Conservation (phyloP, 176 grass and related monocot genomes). For the Eragrostis nindensis region DNA sequence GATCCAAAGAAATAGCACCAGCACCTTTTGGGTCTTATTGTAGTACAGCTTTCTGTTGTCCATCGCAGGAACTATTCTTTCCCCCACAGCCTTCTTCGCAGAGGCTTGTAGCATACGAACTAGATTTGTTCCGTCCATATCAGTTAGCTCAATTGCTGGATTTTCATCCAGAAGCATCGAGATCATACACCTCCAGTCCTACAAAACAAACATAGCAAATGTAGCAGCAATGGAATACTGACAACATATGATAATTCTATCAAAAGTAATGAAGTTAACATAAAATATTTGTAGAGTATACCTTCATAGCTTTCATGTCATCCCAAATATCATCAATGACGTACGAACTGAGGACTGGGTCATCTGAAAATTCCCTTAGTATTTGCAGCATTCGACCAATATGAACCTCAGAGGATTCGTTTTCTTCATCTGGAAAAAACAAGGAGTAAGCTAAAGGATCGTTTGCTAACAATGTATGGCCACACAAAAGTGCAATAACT, state of each 20-base stretch:
- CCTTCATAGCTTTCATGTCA: constrained; percentile 98
- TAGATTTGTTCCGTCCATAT: constrained; percentile 89
- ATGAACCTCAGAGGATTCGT: constrained; percentile 86
- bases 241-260: constrained; percentile 23
- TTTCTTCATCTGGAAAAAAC: constrained; percentile 64
- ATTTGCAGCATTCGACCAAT: constrained; percentile 94
- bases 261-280: constrained; percentile 8
- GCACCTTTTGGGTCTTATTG: constrained; percentile 84
- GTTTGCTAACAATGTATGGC: constrained; percentile 20
- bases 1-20: constrained; percentile 3
- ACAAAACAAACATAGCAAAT: constrained; percentile 32
- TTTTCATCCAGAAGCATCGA: constrained; percentile 95
- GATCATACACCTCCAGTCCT: constrained; percentile 97
- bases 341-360: constrained; percentile 89
- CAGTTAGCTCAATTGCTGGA: constrained; percentile 70
- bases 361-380: constrained; percentile 93
- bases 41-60: constrained; percentile 90
- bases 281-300: constrained; percentile 37
- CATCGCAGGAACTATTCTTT: constrained; percentile 83
- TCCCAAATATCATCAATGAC: constrained; percentile 99
- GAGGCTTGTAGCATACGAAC: constrained; percentile 89
- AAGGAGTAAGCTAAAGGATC: constrained; percentile 29
- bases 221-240: neutral
- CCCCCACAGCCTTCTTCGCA: constrained; percentile 94
- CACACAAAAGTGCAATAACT: constrained; percentile 27